Conservation (phyloP, 176 grass and related monocot species). For the Neostapfia colusana region DNA sequence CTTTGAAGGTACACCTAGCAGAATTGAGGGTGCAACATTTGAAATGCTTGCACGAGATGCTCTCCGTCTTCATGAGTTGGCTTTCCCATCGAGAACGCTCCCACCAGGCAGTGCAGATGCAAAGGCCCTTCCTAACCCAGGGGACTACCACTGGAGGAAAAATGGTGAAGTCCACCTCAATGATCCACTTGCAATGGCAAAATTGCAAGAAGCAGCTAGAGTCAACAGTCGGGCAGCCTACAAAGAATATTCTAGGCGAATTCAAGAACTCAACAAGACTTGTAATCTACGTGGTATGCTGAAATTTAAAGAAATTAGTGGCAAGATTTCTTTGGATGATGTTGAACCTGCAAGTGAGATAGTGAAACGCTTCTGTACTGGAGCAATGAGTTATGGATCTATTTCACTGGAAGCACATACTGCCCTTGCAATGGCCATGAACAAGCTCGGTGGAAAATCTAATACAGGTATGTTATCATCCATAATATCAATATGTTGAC, state of each 20-base stretch:
- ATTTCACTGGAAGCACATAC: slow-evolving; percentile 98
- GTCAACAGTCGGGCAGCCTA: slow-evolving; percentile 88
- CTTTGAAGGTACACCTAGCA: slow-evolving; percentile 87
- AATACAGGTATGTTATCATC: slow-evolving; percentile 77
- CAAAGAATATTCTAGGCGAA: slow-evolving; percentile 83
- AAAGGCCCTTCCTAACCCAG: slow-evolving; percentile 79
- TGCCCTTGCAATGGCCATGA: slow-evolving; percentile 95
- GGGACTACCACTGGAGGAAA: slow-evolving; percentile 98
- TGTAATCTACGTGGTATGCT: slow-evolving; percentile 96
- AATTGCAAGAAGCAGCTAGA: slow-evolving; percentile 94
- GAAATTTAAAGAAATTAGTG: slow-evolving; percentile 77
- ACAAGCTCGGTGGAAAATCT: slow-evolving; percentile 98
- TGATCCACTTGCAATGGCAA: slow-evolving; percentile 94
- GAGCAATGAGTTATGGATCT: slow-evolving; percentile 99
- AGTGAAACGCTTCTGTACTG: slow-evolving; percentile 90
- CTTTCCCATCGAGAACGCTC: slow-evolving; percentile 70
- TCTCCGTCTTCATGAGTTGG: slow-evolving; percentile 84
- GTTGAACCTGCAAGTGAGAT: slow-evolving; percentile 90
- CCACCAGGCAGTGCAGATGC: slow-evolving; percentile 87
- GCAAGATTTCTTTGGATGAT: slow-evolving; percentile 82
- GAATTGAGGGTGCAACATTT: slow-evolving; percentile 91
- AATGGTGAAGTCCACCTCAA: slow-evolving; percentile 95
- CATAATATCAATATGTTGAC: background rate
- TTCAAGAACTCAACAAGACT: slow-evolving; percentile 94
- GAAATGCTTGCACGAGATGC: slow-evolving; percentile 93